phyloP scores from a whole-genome alignment of 2,329 filamentous ascomycete species.

The Aspergillus pseudonomiae region DNA sequence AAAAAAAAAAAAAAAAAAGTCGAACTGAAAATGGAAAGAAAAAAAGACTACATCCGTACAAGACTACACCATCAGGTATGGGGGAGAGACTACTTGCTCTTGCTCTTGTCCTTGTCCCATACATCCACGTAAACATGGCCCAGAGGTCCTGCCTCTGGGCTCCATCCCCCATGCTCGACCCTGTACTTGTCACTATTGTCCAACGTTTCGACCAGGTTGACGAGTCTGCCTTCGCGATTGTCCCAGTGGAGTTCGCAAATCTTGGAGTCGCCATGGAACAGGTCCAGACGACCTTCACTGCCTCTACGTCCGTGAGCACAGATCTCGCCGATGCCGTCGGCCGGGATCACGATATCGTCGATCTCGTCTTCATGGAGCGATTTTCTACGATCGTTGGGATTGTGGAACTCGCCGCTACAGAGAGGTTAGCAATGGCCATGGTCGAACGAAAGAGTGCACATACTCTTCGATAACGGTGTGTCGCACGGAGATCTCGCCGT shows the following conservation, averaged over 20 bases:
- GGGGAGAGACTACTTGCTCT: slow-evolving; percentile 25
- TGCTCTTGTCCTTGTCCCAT: slow-evolving; percentile 19
- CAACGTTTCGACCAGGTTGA: slow-evolving; percentile 32
- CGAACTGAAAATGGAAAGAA: background rate
- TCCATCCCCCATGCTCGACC: slow-evolving; percentile 35
- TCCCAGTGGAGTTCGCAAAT: slow-evolving; percentile 40
- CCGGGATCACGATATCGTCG: slow-evolving; percentile 32
- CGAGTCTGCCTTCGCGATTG: slow-evolving; percentile 27
- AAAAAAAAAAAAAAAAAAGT: background rate
- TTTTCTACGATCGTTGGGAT: slow-evolving; percentile 25
- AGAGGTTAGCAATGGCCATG: slow-evolving; percentile 9
- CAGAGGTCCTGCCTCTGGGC: slow-evolving; percentile 31
- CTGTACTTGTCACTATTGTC: slow-evolving; percentile 30
- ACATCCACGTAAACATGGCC: slow-evolving; percentile 37
- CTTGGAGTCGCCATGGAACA: slow-evolving; percentile 35
- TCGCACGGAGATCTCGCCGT: slow-evolving; percentile 30
- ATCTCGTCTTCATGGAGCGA: slow-evolving; percentile 34
- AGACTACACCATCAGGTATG: background rate
- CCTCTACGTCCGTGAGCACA: slow-evolving; percentile 34
- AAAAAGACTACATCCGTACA: background rate
- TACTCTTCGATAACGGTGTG: slow-evolving; percentile 35
- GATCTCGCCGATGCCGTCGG: slow-evolving; percentile 35
- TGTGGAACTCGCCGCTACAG: slow-evolving; percentile 32
- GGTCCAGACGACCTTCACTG: slow-evolving; percentile 35
- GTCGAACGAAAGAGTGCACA: background rate